phyloP scores from a whole-genome alignment of 164 flowering plant species.

The Chimonanthus salicifolius region DNA sequence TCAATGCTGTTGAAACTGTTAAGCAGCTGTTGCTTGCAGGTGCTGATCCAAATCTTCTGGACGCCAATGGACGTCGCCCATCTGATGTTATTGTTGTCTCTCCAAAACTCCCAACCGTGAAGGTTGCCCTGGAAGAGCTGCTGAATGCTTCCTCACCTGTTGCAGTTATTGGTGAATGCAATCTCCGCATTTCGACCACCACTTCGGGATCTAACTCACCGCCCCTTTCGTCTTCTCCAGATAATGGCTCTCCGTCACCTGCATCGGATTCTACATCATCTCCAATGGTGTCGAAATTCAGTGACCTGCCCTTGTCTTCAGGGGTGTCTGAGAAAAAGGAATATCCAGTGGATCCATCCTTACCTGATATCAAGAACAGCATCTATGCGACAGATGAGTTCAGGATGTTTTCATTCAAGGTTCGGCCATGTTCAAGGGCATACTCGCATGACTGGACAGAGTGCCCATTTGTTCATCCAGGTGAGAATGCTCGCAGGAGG shows the following conservation, averaged over 20 bases:
- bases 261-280: constrained; percentile 41
- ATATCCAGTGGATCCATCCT: constrained; percentile 78
- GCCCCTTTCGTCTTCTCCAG: constrained; percentile 52
- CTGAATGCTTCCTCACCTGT: constrained; percentile 16
- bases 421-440: constrained; percentile 92
- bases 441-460: constrained; percentile 99
- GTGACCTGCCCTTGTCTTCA: constrained; percentile 21
- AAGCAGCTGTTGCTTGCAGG: constrained; percentile 67
- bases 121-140: constrained; percentile 46
- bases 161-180: constrained; percentile 21
- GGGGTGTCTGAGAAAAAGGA: constrained; percentile 63
- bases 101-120: constrained; percentile 43
- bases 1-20: constrained; percentile 56
- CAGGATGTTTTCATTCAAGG: constrained; percentile 90
- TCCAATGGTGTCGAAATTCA: constrained; percentile 33
- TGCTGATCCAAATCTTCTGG: constrained; percentile 54
- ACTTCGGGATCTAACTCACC: constrained; percentile 42
- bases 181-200: constrained; percentile 29
- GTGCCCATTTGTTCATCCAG: constrained; percentile 97
- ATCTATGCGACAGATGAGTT: constrained; percentile 89
- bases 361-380: constrained; percentile 91
- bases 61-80: constrained; percentile 63
- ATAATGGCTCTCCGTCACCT: constrained; percentile 56
- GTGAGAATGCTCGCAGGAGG: constrained; percentile 93
- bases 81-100: constrained; percentile 65